Percentiles rank a stretch among this genome's conserved stretches.
These are phyloP conservation scores for Phaffia tasmanica DNA, from an alignment of 768 basidiomycete species.

Conservation along the genomic window DNA sequence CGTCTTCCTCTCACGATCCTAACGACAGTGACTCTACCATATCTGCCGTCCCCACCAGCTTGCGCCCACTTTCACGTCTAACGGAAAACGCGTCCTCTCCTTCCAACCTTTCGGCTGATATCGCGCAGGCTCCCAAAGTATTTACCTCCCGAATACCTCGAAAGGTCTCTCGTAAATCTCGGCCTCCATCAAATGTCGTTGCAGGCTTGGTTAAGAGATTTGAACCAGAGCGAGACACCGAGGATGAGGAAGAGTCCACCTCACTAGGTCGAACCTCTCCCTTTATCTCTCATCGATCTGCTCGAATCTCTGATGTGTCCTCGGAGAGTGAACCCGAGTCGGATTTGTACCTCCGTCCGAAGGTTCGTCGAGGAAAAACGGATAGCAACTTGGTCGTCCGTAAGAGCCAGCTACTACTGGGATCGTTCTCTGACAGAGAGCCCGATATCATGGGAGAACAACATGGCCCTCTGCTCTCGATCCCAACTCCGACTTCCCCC, in stretches of 20 bases:
- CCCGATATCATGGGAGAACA: not conserved
- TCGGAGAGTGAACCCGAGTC: constrained; percentile 23
- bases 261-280: constrained; percentile 5
- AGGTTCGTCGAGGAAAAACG: constrained; percentile 12
- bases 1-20: constrained; percentile 1
- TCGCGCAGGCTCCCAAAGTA: not conserved
- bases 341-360: not conserved
- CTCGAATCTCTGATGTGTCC: not conserved
- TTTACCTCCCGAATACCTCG: not conserved
- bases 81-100: constrained; percentile 35
- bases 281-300: constrained; percentile 5
- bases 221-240: constrained; percentile 13
- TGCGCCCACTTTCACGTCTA: constrained; percentile 26
- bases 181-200: not conserved
- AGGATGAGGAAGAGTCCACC: constrained; percentile 17
- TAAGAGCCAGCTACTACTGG: not conserved
- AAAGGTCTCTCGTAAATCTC: constrained; percentile 10
- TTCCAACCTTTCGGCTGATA: not conserved
- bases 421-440: constrained; percentile 10
- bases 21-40: constrained; percentile 42
- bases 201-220: not conserved
- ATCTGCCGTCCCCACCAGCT: constrained; percentile 32
- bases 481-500: not conserved
- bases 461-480: not conserved
- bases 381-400: constrained; percentile 2